Evolutionary conservation across 441 rosid species (phyloP).

Genomic region (Aquilaria agallochum): DNA sequence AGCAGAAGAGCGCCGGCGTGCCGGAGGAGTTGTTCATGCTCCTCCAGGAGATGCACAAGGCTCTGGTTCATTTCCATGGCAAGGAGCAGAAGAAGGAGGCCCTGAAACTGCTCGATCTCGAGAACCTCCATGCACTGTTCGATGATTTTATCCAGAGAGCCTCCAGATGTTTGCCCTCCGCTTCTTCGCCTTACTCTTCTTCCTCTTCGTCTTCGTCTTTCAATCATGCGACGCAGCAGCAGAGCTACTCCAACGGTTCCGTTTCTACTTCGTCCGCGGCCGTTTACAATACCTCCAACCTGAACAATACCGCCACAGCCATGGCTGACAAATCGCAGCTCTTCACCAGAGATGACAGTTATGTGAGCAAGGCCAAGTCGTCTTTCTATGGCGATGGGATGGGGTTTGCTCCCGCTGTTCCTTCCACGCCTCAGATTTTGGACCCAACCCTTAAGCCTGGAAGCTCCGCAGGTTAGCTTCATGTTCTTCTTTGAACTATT

Average conservation of each 20-base stretch:
- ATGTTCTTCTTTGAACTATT: neutral
- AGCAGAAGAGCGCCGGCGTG: constrained; percentile 40
- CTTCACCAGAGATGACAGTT: constrained; percentile 71
- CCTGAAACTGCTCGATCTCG: constrained; percentile 67
- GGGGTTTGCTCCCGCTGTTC: constrained; percentile 25
- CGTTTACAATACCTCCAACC: constrained; percentile 22
- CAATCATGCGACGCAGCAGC: constrained; percentile 1
- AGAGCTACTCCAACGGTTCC: constrained; percentile 27
- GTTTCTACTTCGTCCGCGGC: constrained; percentile 12
- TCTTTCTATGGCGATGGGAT: constrained; percentile 45
- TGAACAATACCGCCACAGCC: constrained; percentile 25
- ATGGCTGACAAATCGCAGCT: constrained; percentile 16
- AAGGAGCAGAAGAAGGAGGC: constrained; percentile 83
- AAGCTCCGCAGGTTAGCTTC: constrained; percentile 36
- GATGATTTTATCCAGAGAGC: constrained; percentile 90
- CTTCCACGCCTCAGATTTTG: constrained; percentile 39
- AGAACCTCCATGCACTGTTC: constrained; percentile 55
- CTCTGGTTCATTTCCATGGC: constrained; percentile 42
- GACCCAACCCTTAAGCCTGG: constrained; percentile 59
- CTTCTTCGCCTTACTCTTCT: constrained; percentile 27
- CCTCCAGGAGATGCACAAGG: constrained; percentile 73
- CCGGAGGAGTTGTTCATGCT: constrained; percentile 69
- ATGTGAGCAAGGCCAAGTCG: constrained; percentile 49
- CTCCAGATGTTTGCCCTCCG: constrained; percentile 45
- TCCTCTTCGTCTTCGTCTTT: constrained; percentile 7